These are phyloP conservation scores for Aspergillus pseudotamarii DNA, from an alignment of 2,329 filamentous ascomycete genomes.

Conservation along the genomic window DNA sequence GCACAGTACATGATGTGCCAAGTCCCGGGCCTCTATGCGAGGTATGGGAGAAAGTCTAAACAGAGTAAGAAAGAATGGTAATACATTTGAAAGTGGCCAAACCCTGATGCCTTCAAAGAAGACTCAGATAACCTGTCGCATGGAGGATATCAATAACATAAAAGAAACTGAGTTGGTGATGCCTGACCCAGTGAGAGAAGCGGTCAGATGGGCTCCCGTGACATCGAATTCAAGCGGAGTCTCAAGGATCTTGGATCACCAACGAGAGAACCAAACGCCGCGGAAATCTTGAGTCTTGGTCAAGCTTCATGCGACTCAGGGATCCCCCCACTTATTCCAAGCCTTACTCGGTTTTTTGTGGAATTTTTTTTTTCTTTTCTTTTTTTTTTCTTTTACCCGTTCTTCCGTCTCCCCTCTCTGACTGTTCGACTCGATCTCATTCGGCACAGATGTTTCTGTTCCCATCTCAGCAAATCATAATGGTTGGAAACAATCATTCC, in stretches of 20 bases:
- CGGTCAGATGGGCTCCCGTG: conserved; percentile 16
- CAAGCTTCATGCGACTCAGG: conserved; percentile 27
- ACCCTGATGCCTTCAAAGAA: not conserved
- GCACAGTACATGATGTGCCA: conserved; percentile 1
- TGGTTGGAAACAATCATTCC: conserved; percentile 12
- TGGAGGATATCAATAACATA: conserved; percentile 2
- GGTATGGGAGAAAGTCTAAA: not conserved
- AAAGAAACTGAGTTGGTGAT: conserved; percentile 13
- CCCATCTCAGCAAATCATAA: conserved; percentile 15
- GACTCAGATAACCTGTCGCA: not conserved
- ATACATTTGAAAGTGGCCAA: not conserved
- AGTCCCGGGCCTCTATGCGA: not conserved
- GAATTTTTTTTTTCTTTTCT: not conserved
- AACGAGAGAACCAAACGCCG: conserved; percentile 14
- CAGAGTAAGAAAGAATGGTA: not conserved
- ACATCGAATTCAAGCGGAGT: conserved; percentile 7
- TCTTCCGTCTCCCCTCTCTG: not conserved
- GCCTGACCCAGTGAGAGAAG: conserved; percentile 17
- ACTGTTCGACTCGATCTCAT: not conserved
- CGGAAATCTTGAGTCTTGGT: conserved; percentile 18
- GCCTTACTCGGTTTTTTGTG: not conserved
- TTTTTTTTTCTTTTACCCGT: not conserved
- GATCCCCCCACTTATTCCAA: conserved; percentile 21
- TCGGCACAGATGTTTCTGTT: not conserved
- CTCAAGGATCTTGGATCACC: conserved; percentile 2